phyloP scores from a whole-genome alignment of 2,329 filamentous ascomycete species.

The Exophiala calicioides region DNA sequence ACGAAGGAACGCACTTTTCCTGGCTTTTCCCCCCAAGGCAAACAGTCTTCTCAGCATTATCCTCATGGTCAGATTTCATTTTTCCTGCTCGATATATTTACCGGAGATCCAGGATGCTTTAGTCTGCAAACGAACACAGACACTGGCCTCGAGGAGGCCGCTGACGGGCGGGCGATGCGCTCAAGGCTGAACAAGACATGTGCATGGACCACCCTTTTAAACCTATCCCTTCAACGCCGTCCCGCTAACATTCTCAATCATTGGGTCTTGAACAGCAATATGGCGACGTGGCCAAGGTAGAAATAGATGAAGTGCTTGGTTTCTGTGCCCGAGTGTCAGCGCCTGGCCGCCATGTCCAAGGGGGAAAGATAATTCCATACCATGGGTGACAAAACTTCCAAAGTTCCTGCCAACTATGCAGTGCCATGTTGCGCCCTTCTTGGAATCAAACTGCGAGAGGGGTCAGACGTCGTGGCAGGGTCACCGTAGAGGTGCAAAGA shows the following conservation, averaged over 20 bases:
- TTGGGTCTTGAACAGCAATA: conserved; percentile 98
- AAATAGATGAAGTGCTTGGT: conserved; percentile 99
- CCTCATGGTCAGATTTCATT: too few species aligned
- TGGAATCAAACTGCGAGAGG: conserved; percentile 78
- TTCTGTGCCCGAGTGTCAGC: conserved; percentile 58
- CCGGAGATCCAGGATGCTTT: too few species aligned
- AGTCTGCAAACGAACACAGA: too few species aligned
- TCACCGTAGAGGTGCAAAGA: conserved; percentile 18
- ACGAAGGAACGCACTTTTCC: too few species aligned
- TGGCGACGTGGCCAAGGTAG: conserved; percentile 97
- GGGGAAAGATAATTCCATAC: conserved; percentile 61
- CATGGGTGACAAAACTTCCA: conserved; percentile 97
- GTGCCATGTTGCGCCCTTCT: conserved; percentile 98
- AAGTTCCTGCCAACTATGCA: conserved; percentile 99
- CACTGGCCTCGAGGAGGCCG: too few species aligned
- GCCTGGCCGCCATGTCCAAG: too few species aligned
- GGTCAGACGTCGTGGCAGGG: conserved; percentile 29
- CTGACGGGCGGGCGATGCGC: too few species aligned
- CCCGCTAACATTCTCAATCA: conserved; percentile 40
- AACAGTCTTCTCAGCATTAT: too few species aligned
- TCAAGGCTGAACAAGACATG: not conserved
- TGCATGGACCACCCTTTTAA: not conserved
- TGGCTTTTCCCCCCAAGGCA: too few species aligned
- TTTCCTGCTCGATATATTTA: too few species aligned
- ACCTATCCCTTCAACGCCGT: not conserved